phyloP scores from a whole-genome alignment of 192 early-diverging fungal species.

The Podila epigama region DNA sequence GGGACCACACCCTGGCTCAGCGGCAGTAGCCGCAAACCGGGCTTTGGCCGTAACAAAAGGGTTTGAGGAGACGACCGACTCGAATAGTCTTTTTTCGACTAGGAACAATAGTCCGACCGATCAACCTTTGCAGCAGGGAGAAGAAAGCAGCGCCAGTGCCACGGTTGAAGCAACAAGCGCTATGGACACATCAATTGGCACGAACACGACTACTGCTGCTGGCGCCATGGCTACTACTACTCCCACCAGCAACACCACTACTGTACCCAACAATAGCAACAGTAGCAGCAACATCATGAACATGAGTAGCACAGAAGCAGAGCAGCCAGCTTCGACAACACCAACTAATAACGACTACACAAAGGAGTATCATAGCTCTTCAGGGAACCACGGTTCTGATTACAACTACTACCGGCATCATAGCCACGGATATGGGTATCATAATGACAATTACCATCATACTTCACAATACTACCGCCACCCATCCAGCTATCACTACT shows the following conservation, averaged over 20 bases:
- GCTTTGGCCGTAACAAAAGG: neutral
- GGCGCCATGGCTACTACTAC: neutral
- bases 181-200: no score
- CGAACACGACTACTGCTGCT: neutral
- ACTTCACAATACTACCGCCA: slow-evolving; percentile 27
- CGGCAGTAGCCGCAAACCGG: neutral
- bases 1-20: neutral
- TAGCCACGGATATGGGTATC: slow-evolving; percentile 10
- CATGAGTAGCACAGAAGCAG: no score
- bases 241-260: no score
- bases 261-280: no score
- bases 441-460: slow-evolving; percentile 15
- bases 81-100: neutral
- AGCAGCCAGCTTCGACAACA: no score
- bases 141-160: no score
- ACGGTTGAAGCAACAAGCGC: no score
- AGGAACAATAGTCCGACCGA: neutral
- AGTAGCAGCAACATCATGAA: no score
- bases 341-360: no score
- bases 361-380: slow-evolving; percentile 3
- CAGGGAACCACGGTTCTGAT: neutral
- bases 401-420: slow-evolving; percentile 11
- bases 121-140: no score
- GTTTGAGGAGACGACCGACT: neutral
- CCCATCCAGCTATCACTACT: slow-evolving; percentile 21